These are phyloP conservation scores for Toxicodendron radicans DNA, from an alignment of 345 rosid genomes.

Conservation along the genomic window DNA sequence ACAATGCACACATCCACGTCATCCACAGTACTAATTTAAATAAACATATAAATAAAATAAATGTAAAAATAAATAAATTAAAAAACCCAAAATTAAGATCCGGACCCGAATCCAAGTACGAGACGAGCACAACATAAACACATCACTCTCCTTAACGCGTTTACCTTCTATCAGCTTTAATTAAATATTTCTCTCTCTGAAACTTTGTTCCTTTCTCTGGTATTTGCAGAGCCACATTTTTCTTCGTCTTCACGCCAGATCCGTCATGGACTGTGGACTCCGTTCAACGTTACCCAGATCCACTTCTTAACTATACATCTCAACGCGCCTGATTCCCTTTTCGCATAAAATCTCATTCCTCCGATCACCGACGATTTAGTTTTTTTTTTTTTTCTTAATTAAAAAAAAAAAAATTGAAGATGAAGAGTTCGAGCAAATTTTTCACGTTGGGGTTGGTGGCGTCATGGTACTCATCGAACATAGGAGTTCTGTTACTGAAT, in stretches of 20 bases:
- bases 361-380: background rate
- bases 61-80: too few relatives aligned
- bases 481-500: conserved; percentile 89
- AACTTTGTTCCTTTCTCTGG: too few relatives aligned
- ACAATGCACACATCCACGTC: background rate
- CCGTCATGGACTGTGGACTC: conserved; percentile 23
- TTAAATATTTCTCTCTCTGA: too few relatives aligned
- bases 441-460: conserved; percentile 87
- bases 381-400: too few relatives aligned
- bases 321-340: background rate
- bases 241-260: conserved; percentile 10
- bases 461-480: conserved; percentile 93
- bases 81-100: too few relatives aligned
- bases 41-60: background rate
- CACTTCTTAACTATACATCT: conserved; percentile 2
- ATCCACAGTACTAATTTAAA: too few relatives aligned
- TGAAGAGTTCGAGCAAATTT: conserved; percentile 52
- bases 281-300: background rate
- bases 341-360: conserved; percentile 13
- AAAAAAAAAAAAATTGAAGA: conserved; percentile 4
- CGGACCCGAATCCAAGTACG: background rate
- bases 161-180: conserved; percentile 1
- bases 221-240: too few relatives aligned
- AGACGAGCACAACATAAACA: too few relatives aligned
- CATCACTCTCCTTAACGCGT: conserved; percentile 3